phyloP scores from a whole-genome alignment of 1,284 basidiomycete genomes.

The Ceratobasidium sp. region DNA sequence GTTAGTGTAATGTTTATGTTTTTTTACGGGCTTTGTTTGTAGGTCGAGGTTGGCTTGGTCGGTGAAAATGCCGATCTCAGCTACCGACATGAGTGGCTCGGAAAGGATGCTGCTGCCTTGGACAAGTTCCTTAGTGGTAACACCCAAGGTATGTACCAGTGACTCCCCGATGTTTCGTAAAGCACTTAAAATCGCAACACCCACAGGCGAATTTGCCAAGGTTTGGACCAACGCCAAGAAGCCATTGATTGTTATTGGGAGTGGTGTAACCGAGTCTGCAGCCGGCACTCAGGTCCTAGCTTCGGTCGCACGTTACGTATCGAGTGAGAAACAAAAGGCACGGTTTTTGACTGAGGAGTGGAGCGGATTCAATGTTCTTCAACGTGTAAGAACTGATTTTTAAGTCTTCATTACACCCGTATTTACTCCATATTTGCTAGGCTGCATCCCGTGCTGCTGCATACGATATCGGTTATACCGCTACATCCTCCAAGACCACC shows the following conservation, averaged over 20 bases:
- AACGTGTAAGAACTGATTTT: slow-evolving; percentile 70
- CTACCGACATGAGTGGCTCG: slow-evolving; percentile 94
- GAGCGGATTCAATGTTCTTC: slow-evolving; percentile 95
- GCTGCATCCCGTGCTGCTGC: slow-evolving; percentile 93
- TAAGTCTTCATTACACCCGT: background rate
- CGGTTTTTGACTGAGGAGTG: slow-evolving; percentile 85
- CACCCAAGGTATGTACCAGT: slow-evolving; percentile 48
- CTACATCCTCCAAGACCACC: slow-evolving; percentile 75
- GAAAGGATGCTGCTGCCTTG: slow-evolving; percentile 81
- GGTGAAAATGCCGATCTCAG: slow-evolving; percentile 93
- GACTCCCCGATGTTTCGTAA: slow-evolving; percentile 24
- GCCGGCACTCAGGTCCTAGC: slow-evolving; percentile 87
- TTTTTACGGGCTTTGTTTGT: background rate
- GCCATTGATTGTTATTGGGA: slow-evolving; percentile 94
- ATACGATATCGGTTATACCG: slow-evolving; percentile 93
- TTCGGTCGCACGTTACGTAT: slow-evolving; percentile 81
- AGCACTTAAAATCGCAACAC: background rate
- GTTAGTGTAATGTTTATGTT: background rate
- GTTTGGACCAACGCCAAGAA: slow-evolving; percentile 93
- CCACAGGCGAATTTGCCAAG: slow-evolving; percentile 71
- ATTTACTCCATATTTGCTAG: slow-evolving; percentile 53
- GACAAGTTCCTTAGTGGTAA: slow-evolving; percentile 83
- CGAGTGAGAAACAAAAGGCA: slow-evolving; percentile 72
- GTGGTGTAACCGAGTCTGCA: slow-evolving; percentile 85
- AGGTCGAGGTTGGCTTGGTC: slow-evolving; percentile 86